Percentiles rank a stretch among this genome's conserved stretches.
phyloP scores from a whole-genome alignment of 495 filamentous ascomycete species.

The Aspergillus wentii region DNA sequence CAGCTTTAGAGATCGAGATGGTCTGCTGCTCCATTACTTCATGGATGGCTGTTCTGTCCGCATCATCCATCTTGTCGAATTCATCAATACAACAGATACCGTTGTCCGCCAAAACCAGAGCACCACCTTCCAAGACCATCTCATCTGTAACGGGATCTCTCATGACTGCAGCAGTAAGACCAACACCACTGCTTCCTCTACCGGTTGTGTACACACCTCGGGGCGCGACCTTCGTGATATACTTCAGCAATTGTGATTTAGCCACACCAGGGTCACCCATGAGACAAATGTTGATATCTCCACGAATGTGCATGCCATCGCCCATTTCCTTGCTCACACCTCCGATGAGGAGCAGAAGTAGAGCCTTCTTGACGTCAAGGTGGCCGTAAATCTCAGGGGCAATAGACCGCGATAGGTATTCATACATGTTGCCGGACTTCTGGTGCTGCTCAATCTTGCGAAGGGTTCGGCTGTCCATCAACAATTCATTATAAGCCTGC shows the following conservation, averaged over 20 bases:
- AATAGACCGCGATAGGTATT: slow-evolving; percentile 89
- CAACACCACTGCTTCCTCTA: slow-evolving; percentile 91
- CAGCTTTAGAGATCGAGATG: slow-evolving; percentile 97
- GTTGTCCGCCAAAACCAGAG: slow-evolving; percentile 92
- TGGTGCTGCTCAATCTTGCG: slow-evolving; percentile 77
- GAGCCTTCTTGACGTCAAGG: slow-evolving; percentile 94
- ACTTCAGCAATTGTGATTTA: slow-evolving; percentile 96
- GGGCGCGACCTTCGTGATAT: slow-evolving; percentile 96
- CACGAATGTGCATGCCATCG: slow-evolving; percentile 96
- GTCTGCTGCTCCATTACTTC: slow-evolving; percentile 99
- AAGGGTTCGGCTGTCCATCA: slow-evolving; percentile 69
- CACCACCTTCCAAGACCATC: slow-evolving; percentile 97
- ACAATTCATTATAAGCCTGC: slow-evolving; percentile 88
- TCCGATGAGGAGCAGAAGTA: slow-evolving; percentile 89
- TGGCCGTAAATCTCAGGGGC: slow-evolving; percentile 97
- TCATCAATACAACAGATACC: slow-evolving; percentile 99
- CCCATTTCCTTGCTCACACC: slow-evolving; percentile 97
- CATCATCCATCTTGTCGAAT: slow-evolving; percentile 99
- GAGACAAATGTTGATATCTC: slow-evolving; percentile 96
- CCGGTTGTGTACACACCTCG: slow-evolving; percentile 97
- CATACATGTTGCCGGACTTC: slow-evolving; percentile 85
- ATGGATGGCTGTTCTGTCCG: slow-evolving; percentile 94
- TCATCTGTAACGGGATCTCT: slow-evolving; percentile 97
- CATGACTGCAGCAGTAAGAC: slow-evolving; percentile 97
- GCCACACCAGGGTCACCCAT: slow-evolving; percentile 99